Evolutionary conservation across 1,284 basidiomycete genomes (phyloP).

Genomic region (Exobasidium rhododendri): DNA sequence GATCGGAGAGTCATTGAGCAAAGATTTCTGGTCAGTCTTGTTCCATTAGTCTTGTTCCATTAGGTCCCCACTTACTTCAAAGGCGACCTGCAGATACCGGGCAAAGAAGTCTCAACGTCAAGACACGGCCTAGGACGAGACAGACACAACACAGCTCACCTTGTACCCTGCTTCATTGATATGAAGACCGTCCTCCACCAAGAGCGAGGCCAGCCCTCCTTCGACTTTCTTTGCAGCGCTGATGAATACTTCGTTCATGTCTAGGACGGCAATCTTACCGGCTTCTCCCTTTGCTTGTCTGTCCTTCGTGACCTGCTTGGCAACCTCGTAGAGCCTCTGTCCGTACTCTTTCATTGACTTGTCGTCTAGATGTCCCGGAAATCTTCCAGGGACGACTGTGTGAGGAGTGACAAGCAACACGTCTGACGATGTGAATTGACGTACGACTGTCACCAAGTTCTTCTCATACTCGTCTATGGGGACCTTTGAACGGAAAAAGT

Average conservation of each 20-base stretch:
- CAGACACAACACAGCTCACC: too few species aligned
- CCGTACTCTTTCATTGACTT: not conserved
- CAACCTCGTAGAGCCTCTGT: not conserved
- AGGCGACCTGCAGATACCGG: slow-evolving; percentile 4
- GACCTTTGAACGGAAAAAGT: too few species aligned
- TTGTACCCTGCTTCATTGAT: not conserved
- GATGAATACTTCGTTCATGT: slow-evolving; percentile 1
- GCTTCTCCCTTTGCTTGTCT: slow-evolving; percentile 5
- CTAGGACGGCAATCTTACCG: not conserved
- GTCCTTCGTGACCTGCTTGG: not conserved
- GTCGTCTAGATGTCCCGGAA: not conserved
- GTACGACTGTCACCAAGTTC: slow-evolving; percentile 3
- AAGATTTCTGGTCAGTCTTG: too few species aligned
- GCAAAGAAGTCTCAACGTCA: not conserved
- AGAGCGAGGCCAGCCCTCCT: not conserved
- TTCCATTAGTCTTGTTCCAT: too few species aligned
- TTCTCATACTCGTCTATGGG: slow-evolving; percentile 4
- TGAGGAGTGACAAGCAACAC: slow-evolving; percentile 6
- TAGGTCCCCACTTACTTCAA: too few species aligned
- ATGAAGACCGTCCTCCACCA: slow-evolving; percentile 4
- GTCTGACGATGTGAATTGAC: not conserved
- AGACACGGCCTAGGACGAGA: too few species aligned
- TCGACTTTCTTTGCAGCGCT: not conserved
- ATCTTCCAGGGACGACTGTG: slow-evolving; percentile 7
- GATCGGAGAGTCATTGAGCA: too few species aligned